Base-by-base conservation (phyloP, 805 yeast species). In the Ogataea trehaloabstinens region DNA sequence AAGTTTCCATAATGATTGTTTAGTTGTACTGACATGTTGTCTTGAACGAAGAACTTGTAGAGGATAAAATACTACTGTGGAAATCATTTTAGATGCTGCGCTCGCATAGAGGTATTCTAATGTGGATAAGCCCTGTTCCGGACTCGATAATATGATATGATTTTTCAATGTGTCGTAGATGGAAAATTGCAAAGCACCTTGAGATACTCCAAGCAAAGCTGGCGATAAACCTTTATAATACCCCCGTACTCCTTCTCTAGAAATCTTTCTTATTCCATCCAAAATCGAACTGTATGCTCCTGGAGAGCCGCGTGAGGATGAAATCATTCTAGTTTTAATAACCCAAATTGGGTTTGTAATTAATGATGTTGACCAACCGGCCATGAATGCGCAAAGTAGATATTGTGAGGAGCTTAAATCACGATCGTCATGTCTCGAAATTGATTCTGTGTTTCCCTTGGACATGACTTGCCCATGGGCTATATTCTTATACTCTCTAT, bases 331-430 rank as follows among this genome's bases (percentile, higher is more conserved):
- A 0, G 99, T 93, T 61, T 93, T 93, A 15, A 93, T 60, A 1
- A 93, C 96, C 99, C 99, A 91, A 8, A 91, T 74, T 1, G 99
- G 99, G 56, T 89, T 93, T 1, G 99, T 90, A 12, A 85, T 29
- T 0, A 87, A 39, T 1, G 95, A 75, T 0, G 96, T 87, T 4
- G 80, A 53, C 28, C 80, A 54, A 0, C 99, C 99, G 0, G 97
- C 89, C 2, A 71, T 46, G 34, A 79, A 72, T 2, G 89, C 85
- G 34, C 82, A 64, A 3, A 64, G 38, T 20, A 82, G 51, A 58
- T 78, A 78, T 44, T 72, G 68, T 38, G 63, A 58, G 6, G 79
- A 63, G 17, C 62, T 58, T 31, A 74, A 58, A 6, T 55, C 46
- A 4, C 58, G 50, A 42, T 71, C 71, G n/a, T 53, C 42, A 11